Evolutionary conservation across 345 rosid species (phyloP), one percentile per base, ranked within the genome.

Genomic region (Arabidopsis thaliana): DNA sequence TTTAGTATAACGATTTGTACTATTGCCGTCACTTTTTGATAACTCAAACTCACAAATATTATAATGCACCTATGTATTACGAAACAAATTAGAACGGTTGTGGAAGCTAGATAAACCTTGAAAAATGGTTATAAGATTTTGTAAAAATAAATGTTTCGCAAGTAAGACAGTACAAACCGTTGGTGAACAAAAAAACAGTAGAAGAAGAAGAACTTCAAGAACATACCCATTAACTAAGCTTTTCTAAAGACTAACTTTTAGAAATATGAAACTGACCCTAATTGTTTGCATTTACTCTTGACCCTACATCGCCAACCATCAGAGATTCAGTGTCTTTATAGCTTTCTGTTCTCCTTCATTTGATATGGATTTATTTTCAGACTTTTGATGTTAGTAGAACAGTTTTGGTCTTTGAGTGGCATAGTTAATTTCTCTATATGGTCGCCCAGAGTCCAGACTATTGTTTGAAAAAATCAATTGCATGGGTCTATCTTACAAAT

Each of bases 281-380:
- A 5, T 24, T 44, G 75, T 76, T 69, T 69, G 75, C 80, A 34
- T 62, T 51, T 45, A 69, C 20, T 12, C 24, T 7, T 36, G 69
- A 53, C 80, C 78, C 71, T 60, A 69, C 71, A 37, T 53, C 65
- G 56, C 65, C 65, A 61, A 69, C 50, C 75, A 61, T 51, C 55
- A 52, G 68, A 60, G 42, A 40, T 67, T 67, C 51, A 74, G 0
- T 57, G 49, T 74, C 50, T 74, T 45, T 49, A 48, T 56, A n/a
- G 48, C 64, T 73, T 36, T 2, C 48, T 11, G 37, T 65, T 65
- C 65, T 65, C 48, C 50, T 74, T 37, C 25, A 7, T 20, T 20
- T 48, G 23, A 14, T 60, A 16, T 59, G 13, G 11, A 11, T 20
- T 57, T 61, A 1, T n/a, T 52, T 44, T 37, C 20, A 32, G 41